Percentiles rank a stretch among this genome's conserved stretches.
These are phyloP conservation scores for Fusarium proliferatum DNA, from an alignment of 2,329 filamentous ascomycete species.

Conservation along the genomic window DNA sequence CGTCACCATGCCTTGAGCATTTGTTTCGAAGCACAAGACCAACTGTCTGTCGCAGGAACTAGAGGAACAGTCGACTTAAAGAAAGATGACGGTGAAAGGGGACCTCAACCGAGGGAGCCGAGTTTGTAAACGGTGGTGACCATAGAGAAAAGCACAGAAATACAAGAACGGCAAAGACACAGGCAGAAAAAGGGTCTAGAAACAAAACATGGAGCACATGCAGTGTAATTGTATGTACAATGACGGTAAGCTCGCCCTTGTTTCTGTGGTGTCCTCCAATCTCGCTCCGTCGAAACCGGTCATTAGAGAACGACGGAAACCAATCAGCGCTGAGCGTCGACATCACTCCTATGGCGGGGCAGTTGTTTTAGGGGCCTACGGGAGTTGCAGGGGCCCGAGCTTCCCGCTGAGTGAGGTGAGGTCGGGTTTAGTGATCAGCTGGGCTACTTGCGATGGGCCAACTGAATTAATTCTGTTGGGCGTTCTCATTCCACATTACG, in stretches of 20 bases:
- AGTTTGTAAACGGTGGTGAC: neutral
- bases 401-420: neutral
- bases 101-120: slow-evolving; percentile 29
- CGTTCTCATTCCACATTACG: slow-evolving; percentile 24
- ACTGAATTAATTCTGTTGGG: slow-evolving; percentile 26
- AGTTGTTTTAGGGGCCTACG: slow-evolving; percentile 26
- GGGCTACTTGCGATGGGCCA: slow-evolving; percentile 15
- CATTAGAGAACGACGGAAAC: slow-evolving; percentile 1
- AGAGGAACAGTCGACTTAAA: neutral
- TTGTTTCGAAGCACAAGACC: slow-evolving; percentile 3
- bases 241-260: slow-evolving; percentile 41
- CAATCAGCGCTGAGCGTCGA: slow-evolving; percentile 33
- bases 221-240: slow-evolving; percentile 34
- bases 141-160: slow-evolving; percentile 14
- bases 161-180: neutral
- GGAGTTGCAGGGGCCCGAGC: neutral
- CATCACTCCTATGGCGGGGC: slow-evolving; percentile 32
- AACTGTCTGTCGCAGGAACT: neutral
- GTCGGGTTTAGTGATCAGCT: slow-evolving; percentile 15
- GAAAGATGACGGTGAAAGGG: slow-evolving; percentile 3
- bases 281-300: slow-evolving; percentile 24
- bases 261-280: slow-evolving; percentile 29
- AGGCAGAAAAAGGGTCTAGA: slow-evolving; percentile 37
- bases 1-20: slow-evolving; percentile 41
- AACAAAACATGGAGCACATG: slow-evolving; percentile 13